Evolutionary conservation across 768 basidiomycete species (phyloP).

Genomic region (Kwoniella newhampshirensis): DNA sequence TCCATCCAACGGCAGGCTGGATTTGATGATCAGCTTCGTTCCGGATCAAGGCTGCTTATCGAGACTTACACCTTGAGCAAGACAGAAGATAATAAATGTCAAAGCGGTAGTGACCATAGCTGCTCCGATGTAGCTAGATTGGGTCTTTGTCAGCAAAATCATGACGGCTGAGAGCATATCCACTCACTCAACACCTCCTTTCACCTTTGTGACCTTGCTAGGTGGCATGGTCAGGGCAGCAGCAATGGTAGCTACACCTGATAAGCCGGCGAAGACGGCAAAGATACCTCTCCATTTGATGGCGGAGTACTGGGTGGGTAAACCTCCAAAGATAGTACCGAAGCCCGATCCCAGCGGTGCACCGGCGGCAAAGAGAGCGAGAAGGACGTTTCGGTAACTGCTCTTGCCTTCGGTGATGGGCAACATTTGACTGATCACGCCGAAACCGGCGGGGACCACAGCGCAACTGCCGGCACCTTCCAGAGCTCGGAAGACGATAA

Average conservation of each 20-base stretch:
- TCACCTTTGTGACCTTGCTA: not conserved
- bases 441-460: not conserved
- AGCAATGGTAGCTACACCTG: conserved; percentile 2
- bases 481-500: conserved; percentile 2
- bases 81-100: conserved; percentile 2
- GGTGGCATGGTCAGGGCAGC: not conserved
- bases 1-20: not conserved
- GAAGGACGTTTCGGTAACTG: not conserved
- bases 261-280: not conserved
- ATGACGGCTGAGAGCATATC: not conserved
- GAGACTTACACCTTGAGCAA: conserved; percentile 3
- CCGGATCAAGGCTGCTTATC: not conserved
- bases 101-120: not conserved
- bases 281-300: conserved; percentile 6
- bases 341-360: not conserved
- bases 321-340: conserved; percentile 3
- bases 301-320: conserved; percentile 1
- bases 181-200: conserved; percentile 3
- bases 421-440: not conserved
- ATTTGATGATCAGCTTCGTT: not conserved
- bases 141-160: not conserved
- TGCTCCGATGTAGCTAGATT: not conserved
- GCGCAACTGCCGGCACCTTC: not conserved
- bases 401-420: not conserved
- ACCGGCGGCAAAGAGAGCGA: conserved; percentile 1